phyloP scores from a whole-genome alignment of 202 grass and related monocot genomes.

The Bolboschoenoplectus hybrid region DNA sequence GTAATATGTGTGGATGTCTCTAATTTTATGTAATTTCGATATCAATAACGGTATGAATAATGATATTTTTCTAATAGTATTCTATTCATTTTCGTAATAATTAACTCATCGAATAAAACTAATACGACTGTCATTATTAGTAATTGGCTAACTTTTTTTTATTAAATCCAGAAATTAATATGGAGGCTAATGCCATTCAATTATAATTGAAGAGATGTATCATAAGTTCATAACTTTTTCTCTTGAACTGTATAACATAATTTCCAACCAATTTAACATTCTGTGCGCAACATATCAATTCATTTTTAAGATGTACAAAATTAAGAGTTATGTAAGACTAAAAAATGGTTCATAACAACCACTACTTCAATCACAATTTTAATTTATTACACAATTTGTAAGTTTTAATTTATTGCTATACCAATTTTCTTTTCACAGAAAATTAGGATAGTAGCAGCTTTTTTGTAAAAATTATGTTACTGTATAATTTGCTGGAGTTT shows the following conservation, averaged over 20 bases:
- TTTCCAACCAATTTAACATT: neutral
- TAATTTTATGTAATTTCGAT: too few relatives aligned
- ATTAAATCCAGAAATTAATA: too few relatives aligned
- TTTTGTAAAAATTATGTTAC: neutral
- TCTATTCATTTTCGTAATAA: neutral
- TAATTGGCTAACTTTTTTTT: neutral
- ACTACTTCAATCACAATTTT: neutral
- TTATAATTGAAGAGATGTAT: too few relatives aligned
- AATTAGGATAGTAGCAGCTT: neutral
- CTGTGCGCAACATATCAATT: neutral
- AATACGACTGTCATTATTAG: neutral
- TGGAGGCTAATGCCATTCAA: too few relatives aligned
- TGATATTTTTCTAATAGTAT: too few relatives aligned
- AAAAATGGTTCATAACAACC: neutral
- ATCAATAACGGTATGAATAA: too few relatives aligned
- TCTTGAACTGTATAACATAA: neutral
- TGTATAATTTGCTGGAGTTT: neutral
- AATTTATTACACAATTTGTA: neutral
- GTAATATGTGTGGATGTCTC: neutral
- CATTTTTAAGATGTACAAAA: neutral
- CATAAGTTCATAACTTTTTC: neutral
- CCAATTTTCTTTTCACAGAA: neutral
- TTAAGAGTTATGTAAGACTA: neutral
- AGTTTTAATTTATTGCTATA: neutral
- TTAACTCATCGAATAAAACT: neutral